Evolutionary conservation across 108 stramenopile species (phyloP).

Genomic region (Cyclotella atomus): DNA sequence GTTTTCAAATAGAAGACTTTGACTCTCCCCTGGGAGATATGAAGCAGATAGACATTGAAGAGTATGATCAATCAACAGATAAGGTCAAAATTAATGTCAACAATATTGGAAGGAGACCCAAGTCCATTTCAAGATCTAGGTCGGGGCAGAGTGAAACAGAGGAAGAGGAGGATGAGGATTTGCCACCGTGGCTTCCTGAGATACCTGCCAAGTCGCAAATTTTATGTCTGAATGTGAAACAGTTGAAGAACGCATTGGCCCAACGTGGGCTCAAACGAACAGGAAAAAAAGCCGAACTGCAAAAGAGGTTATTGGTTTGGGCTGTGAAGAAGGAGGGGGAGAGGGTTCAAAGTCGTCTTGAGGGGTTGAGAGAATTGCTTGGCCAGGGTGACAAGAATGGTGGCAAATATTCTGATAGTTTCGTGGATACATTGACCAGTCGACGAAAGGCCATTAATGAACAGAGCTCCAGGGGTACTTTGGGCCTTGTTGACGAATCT

Average conservation of each 20-base stretch:
- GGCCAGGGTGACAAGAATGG: constrained; percentile 28
- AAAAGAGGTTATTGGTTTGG: constrained; percentile 66
- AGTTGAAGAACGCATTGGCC: constrained; percentile 55
- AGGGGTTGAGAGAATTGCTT: constrained; percentile 32
- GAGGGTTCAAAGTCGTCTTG: constrained; percentile 39
- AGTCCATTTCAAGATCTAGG: too few species aligned
- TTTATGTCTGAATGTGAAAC: constrained; percentile 48
- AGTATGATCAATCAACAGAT: neutral
- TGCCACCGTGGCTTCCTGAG: constrained; percentile 65
- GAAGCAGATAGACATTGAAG: neutral
- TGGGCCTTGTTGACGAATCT: constrained; percentile 46
- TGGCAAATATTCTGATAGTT: too few species aligned
- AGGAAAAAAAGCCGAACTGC: constrained; percentile 66
- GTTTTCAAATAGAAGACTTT: constrained; percentile 19
- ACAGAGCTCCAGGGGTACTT: constrained; percentile 6
- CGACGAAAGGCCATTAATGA: constrained; percentile 8
- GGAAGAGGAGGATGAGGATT: constrained; percentile 14
- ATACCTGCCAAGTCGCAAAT: constrained; percentile 64
- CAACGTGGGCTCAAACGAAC: constrained; percentile 57
- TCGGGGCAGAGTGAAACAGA: neutral
- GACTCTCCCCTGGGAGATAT: neutral
- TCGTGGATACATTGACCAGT: constrained; percentile 32
- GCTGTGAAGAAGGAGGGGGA: constrained; percentile 52
- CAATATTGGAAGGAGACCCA: too few species aligned
- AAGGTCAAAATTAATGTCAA: constrained; percentile 19